Percentiles rank a stretch among this genome's conserved stretches.
These are phyloP conservation scores for Cadophora sp. DNA, from an alignment of 2,329 filamentous ascomycete genomes.

Conservation along the genomic window DNA sequence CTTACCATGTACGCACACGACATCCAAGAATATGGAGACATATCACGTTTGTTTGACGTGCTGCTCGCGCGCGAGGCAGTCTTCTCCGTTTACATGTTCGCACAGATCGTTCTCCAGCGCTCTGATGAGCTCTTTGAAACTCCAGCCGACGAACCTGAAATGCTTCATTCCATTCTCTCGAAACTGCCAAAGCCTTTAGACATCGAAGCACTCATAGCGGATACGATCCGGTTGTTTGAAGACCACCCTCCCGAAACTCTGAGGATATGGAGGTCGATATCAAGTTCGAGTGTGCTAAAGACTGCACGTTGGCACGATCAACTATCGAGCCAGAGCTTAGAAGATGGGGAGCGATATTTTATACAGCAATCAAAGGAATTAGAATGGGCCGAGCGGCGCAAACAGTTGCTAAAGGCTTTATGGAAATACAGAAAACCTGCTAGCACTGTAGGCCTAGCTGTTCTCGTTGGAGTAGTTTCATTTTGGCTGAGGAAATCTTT, in stretches of 20 bases:
- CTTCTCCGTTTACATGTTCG: conserved; percentile 90
- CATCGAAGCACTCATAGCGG: conserved; percentile 76
- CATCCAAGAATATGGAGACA: conserved; percentile 87
- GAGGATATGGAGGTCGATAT: conserved; percentile 75
- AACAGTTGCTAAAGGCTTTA: conserved; percentile 57
- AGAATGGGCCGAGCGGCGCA: conserved; percentile 65
- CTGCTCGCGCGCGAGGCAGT: conserved; percentile 87
- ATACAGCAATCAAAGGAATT: conserved; percentile 75
- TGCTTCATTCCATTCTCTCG: conserved; percentile 86
- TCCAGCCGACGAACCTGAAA: conserved; percentile 84
- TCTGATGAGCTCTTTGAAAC: conserved; percentile 86
- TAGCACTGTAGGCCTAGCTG: conserved; percentile 65
- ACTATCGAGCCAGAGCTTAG: conserved; percentile 62
- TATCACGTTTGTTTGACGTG: conserved; percentile 91
- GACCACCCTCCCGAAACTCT: conserved; percentile 75
- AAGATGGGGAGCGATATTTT: conserved; percentile 73
- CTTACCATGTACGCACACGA: conserved; percentile 97
- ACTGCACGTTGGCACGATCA: conserved; percentile 67
- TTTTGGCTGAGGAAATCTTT: conserved; percentile 66
- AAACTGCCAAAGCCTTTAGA: conserved; percentile 85
- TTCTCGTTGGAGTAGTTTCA: conserved; percentile 72
- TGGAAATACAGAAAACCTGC: conserved; percentile 72
- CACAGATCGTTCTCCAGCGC: conserved; percentile 82
- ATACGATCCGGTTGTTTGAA: conserved; percentile 68
- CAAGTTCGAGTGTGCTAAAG: conserved; percentile 81